phyloP scores from a whole-genome alignment of 352 stramenopile genomes.

The Thalassiosira oceanica region DNA sequence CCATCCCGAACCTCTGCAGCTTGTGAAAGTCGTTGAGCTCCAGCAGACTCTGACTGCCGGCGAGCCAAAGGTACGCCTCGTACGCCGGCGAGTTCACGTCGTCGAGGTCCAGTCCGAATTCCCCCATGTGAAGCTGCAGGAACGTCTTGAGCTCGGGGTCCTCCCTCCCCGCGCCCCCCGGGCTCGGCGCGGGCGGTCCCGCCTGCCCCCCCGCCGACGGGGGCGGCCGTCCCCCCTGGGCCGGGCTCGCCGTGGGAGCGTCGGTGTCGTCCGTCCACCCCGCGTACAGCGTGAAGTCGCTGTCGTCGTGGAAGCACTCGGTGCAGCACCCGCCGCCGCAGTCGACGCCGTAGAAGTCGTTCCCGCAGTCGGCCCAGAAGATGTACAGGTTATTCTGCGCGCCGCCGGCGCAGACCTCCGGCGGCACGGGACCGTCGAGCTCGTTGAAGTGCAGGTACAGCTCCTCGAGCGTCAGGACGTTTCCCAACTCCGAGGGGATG shows the following conservation, averaged over 20 bases:
- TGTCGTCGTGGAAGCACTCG: slow-evolving; percentile 15
- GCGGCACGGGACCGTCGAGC: slow-evolving; percentile 20
- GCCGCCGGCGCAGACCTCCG: slow-evolving; percentile 26
- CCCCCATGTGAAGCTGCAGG: slow-evolving; percentile 20
- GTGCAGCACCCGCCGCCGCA: slow-evolving; percentile 27
- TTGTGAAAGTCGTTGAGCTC: slow-evolving; percentile 25
- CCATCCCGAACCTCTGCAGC: slow-evolving; percentile 43
- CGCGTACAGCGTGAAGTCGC: slow-evolving; percentile 6
- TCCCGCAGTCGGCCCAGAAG: slow-evolving; percentile 39
- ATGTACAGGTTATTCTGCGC: slow-evolving; percentile 9
- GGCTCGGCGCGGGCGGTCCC: neutral
- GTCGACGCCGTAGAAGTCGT: slow-evolving; percentile 6
- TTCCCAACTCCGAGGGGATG: slow-evolving; percentile 46
- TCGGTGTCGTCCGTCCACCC: neutral
- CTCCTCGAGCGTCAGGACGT: slow-evolving; percentile 40
- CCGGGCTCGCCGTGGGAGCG: neutral
- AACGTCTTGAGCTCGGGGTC: slow-evolving; percentile 26
- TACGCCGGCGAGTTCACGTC: slow-evolving; percentile 28
- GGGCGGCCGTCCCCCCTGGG: slow-evolving; percentile 1
- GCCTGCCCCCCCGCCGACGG: neutral
- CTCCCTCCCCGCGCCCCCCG: slow-evolving; percentile 8
- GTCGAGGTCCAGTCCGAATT: slow-evolving; percentile 13
- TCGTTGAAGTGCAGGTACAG: slow-evolving; percentile 39
- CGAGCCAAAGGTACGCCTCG: slow-evolving; percentile 40
- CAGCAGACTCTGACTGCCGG: slow-evolving; percentile 13